phyloP scores from a whole-genome alignment of 169 alveolate genomes.

The Babesia bovis region DNA sequence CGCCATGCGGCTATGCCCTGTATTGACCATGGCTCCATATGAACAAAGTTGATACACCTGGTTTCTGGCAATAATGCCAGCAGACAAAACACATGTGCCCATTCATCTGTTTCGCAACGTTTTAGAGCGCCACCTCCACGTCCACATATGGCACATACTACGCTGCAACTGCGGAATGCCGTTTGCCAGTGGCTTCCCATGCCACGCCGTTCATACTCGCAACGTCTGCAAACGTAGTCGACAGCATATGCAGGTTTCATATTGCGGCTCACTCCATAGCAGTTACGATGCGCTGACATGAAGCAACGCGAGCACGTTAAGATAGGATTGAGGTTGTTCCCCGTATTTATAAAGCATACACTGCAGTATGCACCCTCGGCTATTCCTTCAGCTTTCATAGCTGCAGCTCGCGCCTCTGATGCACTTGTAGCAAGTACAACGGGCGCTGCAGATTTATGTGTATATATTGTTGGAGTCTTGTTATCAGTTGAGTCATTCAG shows the following conservation, averaged over 20 bases:
- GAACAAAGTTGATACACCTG: slow-evolving; percentile 16
- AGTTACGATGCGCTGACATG: slow-evolving; percentile 67
- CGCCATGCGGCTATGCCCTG: slow-evolving; percentile 20
- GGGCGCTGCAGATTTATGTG: not conserved
- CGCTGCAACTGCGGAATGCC: slow-evolving; percentile 63
- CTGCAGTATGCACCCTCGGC: slow-evolving; percentile 59
- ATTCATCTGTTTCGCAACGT: slow-evolving; percentile 56
- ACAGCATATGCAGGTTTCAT: not conserved
- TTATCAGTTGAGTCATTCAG: slow-evolving; percentile 3
- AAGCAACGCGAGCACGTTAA: slow-evolving; percentile 72
- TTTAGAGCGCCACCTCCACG: slow-evolving; percentile 78
- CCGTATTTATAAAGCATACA: slow-evolving; percentile 65
- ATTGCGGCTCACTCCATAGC: slow-evolving; percentile 67
- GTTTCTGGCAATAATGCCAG: slow-evolving; percentile 54
- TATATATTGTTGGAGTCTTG: not conserved
- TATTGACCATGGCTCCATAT: slow-evolving; percentile 52
- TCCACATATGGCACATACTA: slow-evolving; percentile 70
- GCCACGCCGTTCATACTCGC: slow-evolving; percentile 71
- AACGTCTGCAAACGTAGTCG: slow-evolving; percentile 74
- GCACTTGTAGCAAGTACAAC: not conserved
- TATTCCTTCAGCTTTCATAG: slow-evolving; percentile 32
- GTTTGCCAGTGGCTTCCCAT: slow-evolving; percentile 75
- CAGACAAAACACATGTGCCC: slow-evolving; percentile 65
- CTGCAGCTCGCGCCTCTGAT: slow-evolving; percentile 16
- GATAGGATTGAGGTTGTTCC: slow-evolving; percentile 68